Percentiles rank a stretch among this genome's conserved stretches.
These are phyloP conservation scores for Fusarium bulbicola DNA, from an alignment of 2,329 filamentous ascomycete species.

Conservation along the genomic window DNA sequence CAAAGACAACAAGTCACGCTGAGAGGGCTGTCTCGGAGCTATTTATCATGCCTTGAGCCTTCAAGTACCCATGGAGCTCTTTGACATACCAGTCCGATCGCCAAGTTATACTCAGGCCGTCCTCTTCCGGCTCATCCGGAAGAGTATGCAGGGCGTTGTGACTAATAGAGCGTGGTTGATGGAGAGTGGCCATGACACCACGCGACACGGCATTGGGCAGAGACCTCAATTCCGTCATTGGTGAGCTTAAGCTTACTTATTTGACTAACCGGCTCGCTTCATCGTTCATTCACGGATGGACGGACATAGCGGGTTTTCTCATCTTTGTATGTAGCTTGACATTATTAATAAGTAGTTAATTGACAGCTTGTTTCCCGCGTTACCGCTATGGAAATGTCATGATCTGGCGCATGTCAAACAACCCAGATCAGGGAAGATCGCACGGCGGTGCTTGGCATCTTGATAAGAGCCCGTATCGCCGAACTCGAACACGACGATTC, in stretches of 20 bases:
- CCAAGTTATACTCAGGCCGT: constrained; percentile 13
- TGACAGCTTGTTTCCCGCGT: background rate
- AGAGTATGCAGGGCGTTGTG: constrained; percentile 31
- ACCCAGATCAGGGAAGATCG: background rate
- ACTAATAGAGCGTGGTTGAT: constrained; percentile 31
- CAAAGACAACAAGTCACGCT: background rate
- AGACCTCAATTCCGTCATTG: constrained; percentile 20
- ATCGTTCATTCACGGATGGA: background rate
- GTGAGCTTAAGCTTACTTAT: constrained; percentile 9
- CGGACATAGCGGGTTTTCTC: background rate
- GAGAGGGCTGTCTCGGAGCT: constrained; percentile 6
- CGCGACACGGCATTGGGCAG: constrained; percentile 32
- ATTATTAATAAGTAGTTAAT: constrained; percentile 27
- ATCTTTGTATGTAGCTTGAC: background rate
- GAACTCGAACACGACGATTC: constrained; percentile 27
- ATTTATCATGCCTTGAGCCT: constrained; percentile 34
- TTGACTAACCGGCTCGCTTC: constrained; percentile 11
- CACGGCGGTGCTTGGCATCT: constrained; percentile 24
- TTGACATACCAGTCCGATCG: constrained; percentile 5
- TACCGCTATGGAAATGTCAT: constrained; percentile 10
- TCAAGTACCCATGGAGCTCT: constrained; percentile 9
- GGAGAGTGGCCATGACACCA: constrained; percentile 31
- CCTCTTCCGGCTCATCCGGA: constrained; percentile 36
- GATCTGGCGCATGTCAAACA: constrained; percentile 3
- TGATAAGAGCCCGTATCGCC: constrained; percentile 11